phyloP scores from a whole-genome alignment of 2,329 filamentous ascomycete genomes.

The Monilinia fructicola region DNA sequence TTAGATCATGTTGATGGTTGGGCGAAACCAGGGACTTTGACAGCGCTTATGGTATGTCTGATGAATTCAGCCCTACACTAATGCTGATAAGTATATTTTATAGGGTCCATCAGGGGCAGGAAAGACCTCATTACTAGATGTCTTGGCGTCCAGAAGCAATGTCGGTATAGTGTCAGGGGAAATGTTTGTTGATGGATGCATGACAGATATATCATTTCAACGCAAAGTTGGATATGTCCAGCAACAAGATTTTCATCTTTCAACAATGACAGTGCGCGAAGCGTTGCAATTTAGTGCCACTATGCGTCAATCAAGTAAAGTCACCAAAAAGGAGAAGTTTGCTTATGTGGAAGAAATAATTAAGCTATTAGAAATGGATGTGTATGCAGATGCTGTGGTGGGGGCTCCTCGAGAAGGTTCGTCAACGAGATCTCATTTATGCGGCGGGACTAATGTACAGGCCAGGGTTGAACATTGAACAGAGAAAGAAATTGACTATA shows the following conservation, averaged over 20 bases:
- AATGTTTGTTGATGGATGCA: constrained; percentile 66
- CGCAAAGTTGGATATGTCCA: constrained; percentile 80
- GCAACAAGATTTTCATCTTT: constrained; percentile 77
- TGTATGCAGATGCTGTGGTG: constrained; percentile 86
- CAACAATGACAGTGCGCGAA: constrained; percentile 83
- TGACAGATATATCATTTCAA: constrained; percentile 69
- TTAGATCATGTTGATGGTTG: constrained; percentile 67
- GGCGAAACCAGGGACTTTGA: constrained; percentile 69
- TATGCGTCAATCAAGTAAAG: constrained; percentile 75
- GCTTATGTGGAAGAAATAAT: constrained; percentile 90
- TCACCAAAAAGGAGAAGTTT: constrained; percentile 72
- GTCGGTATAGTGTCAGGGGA: constrained; percentile 88
- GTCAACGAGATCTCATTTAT: constrained; percentile 69
- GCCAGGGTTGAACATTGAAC: constrained; percentile 56
- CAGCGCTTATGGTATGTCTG: constrained; percentile 57
- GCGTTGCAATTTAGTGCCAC: constrained; percentile 82
- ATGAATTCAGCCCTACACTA: neutral
- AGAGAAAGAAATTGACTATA: constrained; percentile 70
- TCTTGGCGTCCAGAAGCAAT: constrained; percentile 73
- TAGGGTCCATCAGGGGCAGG: constrained; percentile 59
- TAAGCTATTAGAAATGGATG: constrained; percentile 83
- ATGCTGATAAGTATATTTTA: neutral
- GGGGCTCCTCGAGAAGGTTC: constrained; percentile 60
- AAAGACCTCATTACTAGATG: constrained; percentile 82
- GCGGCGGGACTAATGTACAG: constrained; percentile 73